phyloP scores from a whole-genome alignment of 345 rosid genomes.

The Abelmoschus esculentus region DNA sequence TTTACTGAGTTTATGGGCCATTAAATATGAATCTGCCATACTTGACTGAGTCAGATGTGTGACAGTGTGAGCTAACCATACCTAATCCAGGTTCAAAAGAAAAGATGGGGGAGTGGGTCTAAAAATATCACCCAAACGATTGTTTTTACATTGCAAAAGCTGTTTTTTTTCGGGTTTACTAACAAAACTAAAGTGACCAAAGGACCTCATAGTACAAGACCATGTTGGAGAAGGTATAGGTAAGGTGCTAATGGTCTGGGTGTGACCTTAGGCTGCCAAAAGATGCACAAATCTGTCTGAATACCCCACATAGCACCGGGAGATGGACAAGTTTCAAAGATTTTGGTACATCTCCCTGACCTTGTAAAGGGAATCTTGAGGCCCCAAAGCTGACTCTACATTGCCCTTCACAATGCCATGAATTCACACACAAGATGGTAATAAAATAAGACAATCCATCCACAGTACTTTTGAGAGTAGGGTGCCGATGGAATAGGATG shows the following conservation, averaged over 20 bases:
- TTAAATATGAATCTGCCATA: no score
- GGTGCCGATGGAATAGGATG: no score
- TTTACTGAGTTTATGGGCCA: no score
- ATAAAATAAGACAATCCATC: neutral
- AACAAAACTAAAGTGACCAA: neutral
- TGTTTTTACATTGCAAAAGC: neutral
- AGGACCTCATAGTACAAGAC: neutral
- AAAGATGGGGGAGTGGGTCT: neutral
- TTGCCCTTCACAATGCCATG: neutral
- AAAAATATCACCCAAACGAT: neutral
- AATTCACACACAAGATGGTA: neutral
- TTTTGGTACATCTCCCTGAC: slow-evolving; percentile 22
- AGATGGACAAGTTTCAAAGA: slow-evolving; percentile 20
- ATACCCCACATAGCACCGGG: slow-evolving; percentile 37
- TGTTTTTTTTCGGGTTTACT: neutral
- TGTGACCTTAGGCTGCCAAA: slow-evolving; percentile 19
- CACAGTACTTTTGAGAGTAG: neutral
- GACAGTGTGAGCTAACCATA: no score
- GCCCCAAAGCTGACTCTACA: slow-evolving; percentile 7
- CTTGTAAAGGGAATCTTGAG: slow-evolving; percentile 15
- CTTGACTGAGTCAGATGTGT: no score
- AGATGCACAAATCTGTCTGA: slow-evolving; percentile 55
- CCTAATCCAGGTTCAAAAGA: neutral
- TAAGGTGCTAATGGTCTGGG: neutral
- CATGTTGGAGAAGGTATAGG: neutral